Conservation (phyloP, 2,329 filamentous ascomycete genomes). For the Phialophora chinensis region DNA sequence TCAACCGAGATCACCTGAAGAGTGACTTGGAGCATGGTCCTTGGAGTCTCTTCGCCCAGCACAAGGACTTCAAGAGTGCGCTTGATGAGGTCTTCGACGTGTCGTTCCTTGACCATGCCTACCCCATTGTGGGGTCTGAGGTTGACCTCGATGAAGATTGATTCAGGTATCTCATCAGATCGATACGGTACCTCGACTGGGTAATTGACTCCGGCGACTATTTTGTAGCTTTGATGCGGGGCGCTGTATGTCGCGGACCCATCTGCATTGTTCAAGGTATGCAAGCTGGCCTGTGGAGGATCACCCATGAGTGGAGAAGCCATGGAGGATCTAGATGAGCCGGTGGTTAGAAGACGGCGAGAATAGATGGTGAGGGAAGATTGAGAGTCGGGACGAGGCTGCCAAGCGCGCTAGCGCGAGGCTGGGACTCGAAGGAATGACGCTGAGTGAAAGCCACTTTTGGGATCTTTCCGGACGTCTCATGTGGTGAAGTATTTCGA, state of each 20-base stretch:
- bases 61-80: constrained; percentile 48
- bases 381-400: not conserved
- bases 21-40: constrained; percentile 52
- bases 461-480: not conserved
- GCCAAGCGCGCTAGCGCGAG: constrained; percentile 19
- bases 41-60: constrained; percentile 52
- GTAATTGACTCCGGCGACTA: constrained; percentile 87
- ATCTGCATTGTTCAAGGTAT: constrained; percentile 34
- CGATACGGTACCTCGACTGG: constrained; percentile 83
- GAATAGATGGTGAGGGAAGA: constrained; percentile 3
- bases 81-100: constrained; percentile 69
- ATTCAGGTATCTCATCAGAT: constrained; percentile 88
- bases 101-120: constrained; percentile 80
- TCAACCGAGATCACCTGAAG: constrained; percentile 47
- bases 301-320: constrained; percentile 19
- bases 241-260: constrained; percentile 38
- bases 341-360: not conserved
- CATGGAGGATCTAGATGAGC: constrained; percentile 19
- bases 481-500: not conserved
- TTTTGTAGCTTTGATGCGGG: constrained; percentile 73
- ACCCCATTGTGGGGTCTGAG: constrained; percentile 84
- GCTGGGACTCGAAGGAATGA: constrained; percentile 15
- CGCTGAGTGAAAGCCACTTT: not conserved
- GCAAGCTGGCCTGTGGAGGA: constrained; percentile 32
- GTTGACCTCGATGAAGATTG: constrained; percentile 87